A percentile compares a stretch with the other conserved stretches of the same genome.
These are phyloP conservation scores for Backusella mclennaniae DNA, from an alignment of 192 early-diverging fungal genomes.

Conservation along the genomic window DNA sequence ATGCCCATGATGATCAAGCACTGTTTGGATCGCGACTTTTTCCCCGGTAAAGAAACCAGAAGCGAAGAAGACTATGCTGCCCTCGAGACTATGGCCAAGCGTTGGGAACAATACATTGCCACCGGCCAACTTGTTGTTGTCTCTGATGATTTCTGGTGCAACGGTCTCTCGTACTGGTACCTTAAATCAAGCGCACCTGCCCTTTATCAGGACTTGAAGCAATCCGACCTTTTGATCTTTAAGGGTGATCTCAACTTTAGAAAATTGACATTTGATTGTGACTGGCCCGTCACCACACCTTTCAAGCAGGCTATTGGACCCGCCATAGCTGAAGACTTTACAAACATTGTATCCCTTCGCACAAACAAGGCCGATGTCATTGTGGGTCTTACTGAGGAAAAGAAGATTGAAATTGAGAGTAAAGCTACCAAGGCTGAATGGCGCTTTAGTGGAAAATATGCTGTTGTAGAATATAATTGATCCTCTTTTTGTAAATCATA, in stretches of 20 bases:
- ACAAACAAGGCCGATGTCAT: conserved; percentile 89
- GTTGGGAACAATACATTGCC: conserved; percentile 68
- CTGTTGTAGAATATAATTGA: conserved; percentile 51
- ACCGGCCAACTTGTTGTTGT: conserved; percentile 64
- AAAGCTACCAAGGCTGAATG: conserved; percentile 50
- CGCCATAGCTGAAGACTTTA: conserved; percentile 50
- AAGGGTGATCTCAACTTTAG: conserved; percentile 98
- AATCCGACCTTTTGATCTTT: conserved; percentile 75
- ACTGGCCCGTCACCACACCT: conserved; percentile 82
- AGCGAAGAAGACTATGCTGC: conserved; percentile 36
- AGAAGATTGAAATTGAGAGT: conserved; percentile 49
- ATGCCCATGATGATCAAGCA: conserved; percentile 68
- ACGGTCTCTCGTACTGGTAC: conserved; percentile 78
- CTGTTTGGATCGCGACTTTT: conserved; percentile 37
- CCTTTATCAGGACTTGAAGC: conserved; percentile 57
- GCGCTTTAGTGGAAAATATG: conserved; percentile 72
- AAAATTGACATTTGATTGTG: conserved; percentile 90
- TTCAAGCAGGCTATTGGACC: conserved; percentile 83
- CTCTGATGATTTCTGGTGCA: conserved; percentile 84
- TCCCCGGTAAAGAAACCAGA: conserved; percentile 19
- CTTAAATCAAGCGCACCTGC: conserved; percentile 64
- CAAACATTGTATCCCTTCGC: conserved; percentile 73
- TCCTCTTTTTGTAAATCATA: background rate
- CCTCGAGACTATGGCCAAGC: conserved; percentile 51
- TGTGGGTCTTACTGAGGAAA: conserved; percentile 63